Evolutionary conservation across 148 eudicot species (phyloP).

Genomic region (Camellia japonica): DNA sequence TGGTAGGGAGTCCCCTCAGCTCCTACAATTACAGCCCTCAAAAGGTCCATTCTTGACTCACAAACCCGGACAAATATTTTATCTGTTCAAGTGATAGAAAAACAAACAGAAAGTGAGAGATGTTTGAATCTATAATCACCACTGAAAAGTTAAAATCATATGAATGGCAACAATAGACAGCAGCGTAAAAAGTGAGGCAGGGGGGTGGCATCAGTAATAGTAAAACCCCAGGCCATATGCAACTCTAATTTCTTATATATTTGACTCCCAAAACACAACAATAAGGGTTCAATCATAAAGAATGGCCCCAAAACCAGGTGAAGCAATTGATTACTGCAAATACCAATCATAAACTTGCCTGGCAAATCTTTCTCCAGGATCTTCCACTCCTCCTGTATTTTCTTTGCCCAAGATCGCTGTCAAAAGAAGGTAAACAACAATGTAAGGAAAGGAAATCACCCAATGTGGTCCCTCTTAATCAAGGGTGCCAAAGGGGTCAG

Average conservation of each 20-base stretch:
- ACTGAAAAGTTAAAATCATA: background rate
- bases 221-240: background rate
- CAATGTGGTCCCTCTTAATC: background rate
- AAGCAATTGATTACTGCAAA: background rate
- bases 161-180: background rate
- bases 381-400: slow-evolving; percentile 85
- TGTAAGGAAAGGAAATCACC: background rate
- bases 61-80: slow-evolving; percentile 72
- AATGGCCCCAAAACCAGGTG: background rate
- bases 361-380: slow-evolving; percentile 79
- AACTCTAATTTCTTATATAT: background rate
- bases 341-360: slow-evolving; percentile 36
- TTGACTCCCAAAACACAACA: background rate
- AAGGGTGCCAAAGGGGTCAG: background rate
- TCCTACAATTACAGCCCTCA: slow-evolving; percentile 84
- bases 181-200: no score
- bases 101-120: slow-evolving; percentile 16
- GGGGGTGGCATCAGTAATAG: background rate
- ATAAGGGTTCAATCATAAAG: background rate
- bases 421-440: slow-evolving; percentile 10
- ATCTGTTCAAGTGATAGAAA: slow-evolving; percentile 34
- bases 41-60: slow-evolving; percentile 79
- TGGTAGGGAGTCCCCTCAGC: slow-evolving; percentile 93
- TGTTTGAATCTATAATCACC: background rate
- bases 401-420: slow-evolving; percentile 79